Conservation (phyloP, 257 asterid genomes). For the Anisodus acutangulus region DNA sequence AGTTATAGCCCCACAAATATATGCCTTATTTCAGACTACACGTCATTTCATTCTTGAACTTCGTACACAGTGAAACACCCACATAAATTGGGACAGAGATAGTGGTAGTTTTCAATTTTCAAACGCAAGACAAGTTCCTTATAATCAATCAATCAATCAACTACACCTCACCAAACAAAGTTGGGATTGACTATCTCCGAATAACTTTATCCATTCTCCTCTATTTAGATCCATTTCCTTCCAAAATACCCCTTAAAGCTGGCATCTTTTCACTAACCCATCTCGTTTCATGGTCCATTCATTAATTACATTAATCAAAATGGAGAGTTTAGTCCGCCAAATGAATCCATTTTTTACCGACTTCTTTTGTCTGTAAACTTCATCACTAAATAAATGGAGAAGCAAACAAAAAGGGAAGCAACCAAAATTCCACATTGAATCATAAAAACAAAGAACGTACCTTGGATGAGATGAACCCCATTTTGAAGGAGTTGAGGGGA, state of each 20-base stretch:
- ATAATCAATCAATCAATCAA: slow-evolving; percentile 32
- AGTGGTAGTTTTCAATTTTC: background rate
- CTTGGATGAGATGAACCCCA: slow-evolving; percentile 69
- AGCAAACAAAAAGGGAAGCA: background rate
- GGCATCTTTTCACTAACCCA: background rate
- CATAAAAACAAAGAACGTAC: slow-evolving; percentile 36
- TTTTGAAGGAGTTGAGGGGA: slow-evolving; percentile 56
- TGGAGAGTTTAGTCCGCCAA: too few species aligned
- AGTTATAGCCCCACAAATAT: too few species aligned
- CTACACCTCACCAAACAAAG: background rate
- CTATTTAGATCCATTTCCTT: background rate
- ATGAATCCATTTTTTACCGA: too few species aligned
- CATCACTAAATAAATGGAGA: too few species aligned
- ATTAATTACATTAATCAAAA: background rate
- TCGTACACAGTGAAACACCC: too few species aligned
- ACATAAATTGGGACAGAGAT: too few species aligned
- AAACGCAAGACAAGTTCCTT: background rate
- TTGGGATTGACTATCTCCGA: background rate
- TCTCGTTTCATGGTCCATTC: background rate
- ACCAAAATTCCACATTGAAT: background rate
- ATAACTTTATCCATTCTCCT: background rate
- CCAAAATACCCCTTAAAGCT: slow-evolving; percentile 11
- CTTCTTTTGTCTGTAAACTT: too few species aligned
- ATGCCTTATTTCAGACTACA: too few species aligned
- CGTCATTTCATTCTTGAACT: too few species aligned